Conservation (phyloP, 495 filamentous ascomycete species). For the Tuber umbilicatum region DNA sequence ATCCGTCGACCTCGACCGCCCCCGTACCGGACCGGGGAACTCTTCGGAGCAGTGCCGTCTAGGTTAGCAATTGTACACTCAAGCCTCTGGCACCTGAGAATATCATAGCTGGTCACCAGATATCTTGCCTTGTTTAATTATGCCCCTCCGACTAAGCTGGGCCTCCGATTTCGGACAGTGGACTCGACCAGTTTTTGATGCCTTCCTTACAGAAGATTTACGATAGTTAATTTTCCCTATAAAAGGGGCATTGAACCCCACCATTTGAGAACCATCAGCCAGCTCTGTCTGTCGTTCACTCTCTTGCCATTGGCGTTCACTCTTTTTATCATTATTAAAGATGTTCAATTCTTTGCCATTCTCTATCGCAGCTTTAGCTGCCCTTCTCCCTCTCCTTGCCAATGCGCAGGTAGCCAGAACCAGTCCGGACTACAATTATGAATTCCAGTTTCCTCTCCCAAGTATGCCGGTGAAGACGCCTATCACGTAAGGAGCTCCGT, state of each 20-base stretch:
- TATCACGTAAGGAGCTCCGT: constrained; percentile 10
- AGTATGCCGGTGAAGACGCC: constrained; percentile 49
- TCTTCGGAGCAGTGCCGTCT: no score
- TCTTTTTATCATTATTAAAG: neutral
- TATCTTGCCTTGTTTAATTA: no score
- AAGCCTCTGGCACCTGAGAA: no score
- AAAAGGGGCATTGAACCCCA: constrained; percentile 3
- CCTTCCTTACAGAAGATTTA: neutral
- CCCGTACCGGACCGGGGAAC: no score
- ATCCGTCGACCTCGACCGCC: no score
- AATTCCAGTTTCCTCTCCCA: constrained; percentile 48
- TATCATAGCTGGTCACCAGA: no score
- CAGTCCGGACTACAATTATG: constrained; percentile 45
- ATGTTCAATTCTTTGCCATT: constrained; percentile 7
- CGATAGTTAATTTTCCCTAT: neutral
- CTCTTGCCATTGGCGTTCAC: neutral
- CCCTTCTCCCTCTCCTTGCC: constrained; percentile 19
- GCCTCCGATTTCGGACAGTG: no score
- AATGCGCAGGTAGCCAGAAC: constrained; percentile 8
- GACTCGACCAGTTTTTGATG: neutral
- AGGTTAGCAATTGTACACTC: no score
- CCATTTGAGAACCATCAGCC: neutral
- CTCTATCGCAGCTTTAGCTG: constrained; percentile 5
- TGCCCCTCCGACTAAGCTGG: no score
- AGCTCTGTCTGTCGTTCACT: neutral